Evolutionary conservation across 805 yeast species (phyloP).

Genomic region (Wickerhamomyces chambardii): DNA sequence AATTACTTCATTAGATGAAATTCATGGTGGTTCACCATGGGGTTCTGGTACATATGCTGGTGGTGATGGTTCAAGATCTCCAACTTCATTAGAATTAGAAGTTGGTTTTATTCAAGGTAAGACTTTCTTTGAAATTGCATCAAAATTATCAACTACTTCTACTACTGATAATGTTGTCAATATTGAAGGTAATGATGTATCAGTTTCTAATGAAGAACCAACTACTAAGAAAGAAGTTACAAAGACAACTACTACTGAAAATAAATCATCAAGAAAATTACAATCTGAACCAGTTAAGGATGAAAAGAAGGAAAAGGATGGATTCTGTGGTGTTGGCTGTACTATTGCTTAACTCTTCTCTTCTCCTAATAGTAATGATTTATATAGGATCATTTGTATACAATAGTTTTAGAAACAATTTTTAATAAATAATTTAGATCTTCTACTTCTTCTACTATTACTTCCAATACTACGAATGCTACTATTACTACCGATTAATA

Average conservation of each 20-base stretch:
- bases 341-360: constrained; percentile 18
- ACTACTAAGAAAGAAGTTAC: too few relatives aligned
- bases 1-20: constrained; percentile 48
- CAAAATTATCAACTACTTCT: constrained; percentile 16
- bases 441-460: too few relatives aligned
- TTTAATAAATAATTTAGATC: too few relatives aligned
- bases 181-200: background rate
- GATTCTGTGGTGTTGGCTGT: constrained; percentile 19
- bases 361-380: too few relatives aligned
- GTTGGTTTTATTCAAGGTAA: constrained; percentile 64
- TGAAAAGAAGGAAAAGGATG: constrained; percentile 16
- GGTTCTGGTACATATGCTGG: constrained; percentile 81
- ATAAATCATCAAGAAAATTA: background rate
- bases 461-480: too few relatives aligned
- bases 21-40: constrained; percentile 82
- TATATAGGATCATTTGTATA: background rate
- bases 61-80: constrained; percentile 66
- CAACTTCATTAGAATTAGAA: constrained; percentile 52
- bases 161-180: background rate
- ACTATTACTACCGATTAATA: too few relatives aligned
- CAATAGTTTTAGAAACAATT: too few relatives aligned
- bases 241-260: constrained; percentile 7
- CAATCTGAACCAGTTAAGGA: constrained; percentile 7
- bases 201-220: background rate
- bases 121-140: constrained; percentile 41